Evolutionary conservation across 305 asterid species (phyloP).

Genomic region (Fraxinus sp.): DNA sequence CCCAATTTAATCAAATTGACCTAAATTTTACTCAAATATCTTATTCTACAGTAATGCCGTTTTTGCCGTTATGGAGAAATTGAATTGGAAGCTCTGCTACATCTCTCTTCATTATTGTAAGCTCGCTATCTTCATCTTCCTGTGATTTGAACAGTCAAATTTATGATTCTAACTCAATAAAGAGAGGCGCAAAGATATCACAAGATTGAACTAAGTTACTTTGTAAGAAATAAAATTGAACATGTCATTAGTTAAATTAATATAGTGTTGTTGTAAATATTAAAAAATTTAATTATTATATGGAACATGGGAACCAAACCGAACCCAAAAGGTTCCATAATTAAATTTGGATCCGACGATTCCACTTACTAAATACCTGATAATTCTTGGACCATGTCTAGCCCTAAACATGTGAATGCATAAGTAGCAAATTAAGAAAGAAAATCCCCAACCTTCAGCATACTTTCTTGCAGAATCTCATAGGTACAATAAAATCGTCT

Average conservation of each 20-base stretch:
- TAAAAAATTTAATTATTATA: no score
- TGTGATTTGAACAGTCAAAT: background rate
- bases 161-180: no score
- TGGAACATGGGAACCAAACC: background rate
- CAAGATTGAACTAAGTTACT: background rate
- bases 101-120: background rate
- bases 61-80: background rate
- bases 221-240: background rate
- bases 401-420: background rate
- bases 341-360: background rate
- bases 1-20: background rate
- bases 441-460: conserved; percentile 66
- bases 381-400: background rate
- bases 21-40: background rate
- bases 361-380: background rate
- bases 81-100: background rate
- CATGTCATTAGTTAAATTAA: background rate
- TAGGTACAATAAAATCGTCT: conserved; percentile 86
- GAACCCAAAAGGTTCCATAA: background rate
- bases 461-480: conserved; percentile 87
- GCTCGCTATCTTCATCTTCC: background rate
- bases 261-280: background rate
- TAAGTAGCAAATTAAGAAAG: conserved; percentile 4
- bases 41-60: background rate
- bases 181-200: background rate